Evolutionary conservation across 2,329 filamentous ascomycete genomes (phyloP).

Genomic region (Cadophora malorum): DNA sequence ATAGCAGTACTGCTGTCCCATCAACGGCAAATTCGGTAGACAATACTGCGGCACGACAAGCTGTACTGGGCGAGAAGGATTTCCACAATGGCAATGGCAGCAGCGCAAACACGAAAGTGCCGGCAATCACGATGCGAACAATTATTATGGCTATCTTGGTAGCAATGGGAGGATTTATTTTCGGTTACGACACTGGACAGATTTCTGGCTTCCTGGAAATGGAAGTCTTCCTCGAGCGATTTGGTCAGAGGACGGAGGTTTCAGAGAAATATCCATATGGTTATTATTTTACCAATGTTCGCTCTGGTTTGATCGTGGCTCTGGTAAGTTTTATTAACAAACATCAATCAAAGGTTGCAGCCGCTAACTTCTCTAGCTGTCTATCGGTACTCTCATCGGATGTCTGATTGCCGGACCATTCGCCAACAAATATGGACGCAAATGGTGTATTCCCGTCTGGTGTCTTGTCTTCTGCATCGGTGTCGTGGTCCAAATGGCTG

Average conservation of each 20-base stretch:
- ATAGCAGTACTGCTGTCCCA: slow-evolving; percentile 22
- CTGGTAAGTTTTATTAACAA: slow-evolving; percentile 52
- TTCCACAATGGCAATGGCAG: slow-evolving; percentile 9
- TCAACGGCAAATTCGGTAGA: slow-evolving; percentile 25
- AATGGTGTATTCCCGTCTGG: slow-evolving; percentile 58
- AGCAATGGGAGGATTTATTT: slow-evolving; percentile 45
- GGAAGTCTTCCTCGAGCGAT: slow-evolving; percentile 61
- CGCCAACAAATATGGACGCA: slow-evolving; percentile 67
- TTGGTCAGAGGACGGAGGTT: slow-evolving; percentile 50
- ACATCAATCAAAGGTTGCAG: slow-evolving; percentile 37
- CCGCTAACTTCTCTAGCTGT: slow-evolving; percentile 63
- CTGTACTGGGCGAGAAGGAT: slow-evolving; percentile 19
- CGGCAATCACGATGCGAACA: slow-evolving; percentile 34
- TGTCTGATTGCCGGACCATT: slow-evolving; percentile 76
- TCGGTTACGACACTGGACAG: slow-evolving; percentile 46
- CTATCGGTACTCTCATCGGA: slow-evolving; percentile 80
- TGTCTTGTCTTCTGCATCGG: slow-evolving; percentile 68
- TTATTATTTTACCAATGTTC: slow-evolving; percentile 60
- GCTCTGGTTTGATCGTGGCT: slow-evolving; percentile 68
- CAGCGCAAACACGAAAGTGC: slow-evolving; percentile 15
- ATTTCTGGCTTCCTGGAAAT: slow-evolving; percentile 67
- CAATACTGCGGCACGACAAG: slow-evolving; percentile 12
- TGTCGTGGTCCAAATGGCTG: slow-evolving; percentile 69
- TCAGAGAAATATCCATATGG: slow-evolving; percentile 38
- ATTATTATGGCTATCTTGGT: slow-evolving; percentile 37